Evolutionary conservation across 2,329 filamentous ascomycete genomes (phyloP).

Genomic region (Zymoseptoria tritici): DNA sequence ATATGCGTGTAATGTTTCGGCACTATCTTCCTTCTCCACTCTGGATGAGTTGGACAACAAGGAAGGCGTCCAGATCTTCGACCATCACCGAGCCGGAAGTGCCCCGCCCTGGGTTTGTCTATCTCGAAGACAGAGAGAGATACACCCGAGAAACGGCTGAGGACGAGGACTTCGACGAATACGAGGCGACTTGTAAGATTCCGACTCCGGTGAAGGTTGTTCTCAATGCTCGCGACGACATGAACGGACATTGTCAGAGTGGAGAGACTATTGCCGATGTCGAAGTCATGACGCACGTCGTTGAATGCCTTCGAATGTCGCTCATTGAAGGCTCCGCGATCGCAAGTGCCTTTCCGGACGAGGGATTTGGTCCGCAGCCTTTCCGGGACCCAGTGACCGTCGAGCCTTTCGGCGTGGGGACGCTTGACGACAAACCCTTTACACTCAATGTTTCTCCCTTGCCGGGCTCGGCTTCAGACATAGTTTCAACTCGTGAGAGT

Average conservation of each 20-base stretch:
- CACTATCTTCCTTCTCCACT: neutral
- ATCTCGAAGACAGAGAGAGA: neutral
- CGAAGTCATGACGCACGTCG: no score
- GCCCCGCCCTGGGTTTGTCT: constrained; percentile 4
- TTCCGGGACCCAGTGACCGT: no score
- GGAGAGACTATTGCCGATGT: no score
- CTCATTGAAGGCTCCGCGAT: no score
- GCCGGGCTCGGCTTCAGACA: no score
- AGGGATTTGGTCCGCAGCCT: no score
- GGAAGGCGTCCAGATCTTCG: constrained; percentile 5
- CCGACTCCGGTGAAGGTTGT: neutral
- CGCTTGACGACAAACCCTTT: no score
- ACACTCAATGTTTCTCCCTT: no score
- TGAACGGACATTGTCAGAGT: no score
- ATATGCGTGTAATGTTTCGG: neutral
- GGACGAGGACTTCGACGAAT: neutral
- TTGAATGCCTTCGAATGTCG: no score
- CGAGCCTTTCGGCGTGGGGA: no score
- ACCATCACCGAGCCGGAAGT: constrained; percentile 2
- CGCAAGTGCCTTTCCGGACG: no score
- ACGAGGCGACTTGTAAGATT: neutral
- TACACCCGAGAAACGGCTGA: neutral
- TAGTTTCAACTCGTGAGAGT: neutral
- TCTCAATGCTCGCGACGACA: neutral
- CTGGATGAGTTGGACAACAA: constrained; percentile 3